A percentile compares a stretch with the other conserved stretches of the same genome.
Conservation (phyloP, 441 rosid genomes). For the Geranium incanum region DNA sequence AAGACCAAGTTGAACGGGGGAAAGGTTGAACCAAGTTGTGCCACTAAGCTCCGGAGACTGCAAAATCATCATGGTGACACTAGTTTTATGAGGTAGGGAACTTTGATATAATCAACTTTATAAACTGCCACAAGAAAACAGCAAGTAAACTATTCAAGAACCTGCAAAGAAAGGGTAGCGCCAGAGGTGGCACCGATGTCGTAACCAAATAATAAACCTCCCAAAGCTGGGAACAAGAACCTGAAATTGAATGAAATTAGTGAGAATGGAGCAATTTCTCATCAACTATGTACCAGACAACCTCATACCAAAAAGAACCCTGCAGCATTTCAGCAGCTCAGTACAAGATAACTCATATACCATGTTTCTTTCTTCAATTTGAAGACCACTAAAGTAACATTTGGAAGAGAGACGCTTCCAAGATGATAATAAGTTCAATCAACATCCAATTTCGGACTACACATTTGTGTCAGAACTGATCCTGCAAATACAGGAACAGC, state of each 20-base stretch:
- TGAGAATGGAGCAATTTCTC: background rate
- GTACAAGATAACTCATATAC: background rate
- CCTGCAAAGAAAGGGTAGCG: constrained; percentile 85
- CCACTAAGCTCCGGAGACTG: constrained; percentile 86
- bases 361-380: background rate
- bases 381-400: background rate
- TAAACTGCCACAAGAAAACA: constrained; percentile 3
- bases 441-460: background rate
- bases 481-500: too few relatives aligned
- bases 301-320: background rate
- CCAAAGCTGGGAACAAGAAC: constrained; percentile 87
- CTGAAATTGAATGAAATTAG: constrained; percentile 30
- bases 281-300: background rate
- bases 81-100: constrained; percentile 8
- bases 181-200: constrained; percentile 98
- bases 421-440: constrained; percentile 3
- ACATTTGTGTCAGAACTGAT: too few relatives aligned
- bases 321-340: background rate
- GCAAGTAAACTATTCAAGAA: constrained; percentile 19
- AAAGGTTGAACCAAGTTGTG: constrained; percentile 80
- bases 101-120: background rate
- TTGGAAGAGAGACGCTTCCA: background rate
- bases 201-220: constrained; percentile 85
- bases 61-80: constrained; percentile 18
- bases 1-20: constrained; percentile 85